A percentile compares a stretch with the other conserved stretches of the same genome.
These are phyloP conservation scores for Colletotrichum incanum DNA, from an alignment of 2,329 filamentous ascomycete genomes.

Conservation along the genomic window DNA sequence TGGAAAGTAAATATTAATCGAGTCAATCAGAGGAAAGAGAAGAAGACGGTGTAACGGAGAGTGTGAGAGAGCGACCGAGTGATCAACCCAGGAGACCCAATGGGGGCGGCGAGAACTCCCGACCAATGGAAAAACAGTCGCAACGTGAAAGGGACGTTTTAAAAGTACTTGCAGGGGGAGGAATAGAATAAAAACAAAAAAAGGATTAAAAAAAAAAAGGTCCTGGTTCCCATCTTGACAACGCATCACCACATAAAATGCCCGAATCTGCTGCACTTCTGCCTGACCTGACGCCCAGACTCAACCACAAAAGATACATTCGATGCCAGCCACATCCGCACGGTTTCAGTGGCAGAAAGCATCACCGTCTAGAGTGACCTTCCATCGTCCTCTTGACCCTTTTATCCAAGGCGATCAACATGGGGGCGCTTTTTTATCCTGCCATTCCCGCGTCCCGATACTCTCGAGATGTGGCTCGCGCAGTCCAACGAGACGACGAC, in stretches of 20 bases:
- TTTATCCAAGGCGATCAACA: conserved; percentile 27
- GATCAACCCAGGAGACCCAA: not conserved
- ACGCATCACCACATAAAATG: conserved; percentile 65
- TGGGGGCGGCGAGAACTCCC: conserved; percentile 3
- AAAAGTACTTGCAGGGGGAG: conserved; percentile 3
- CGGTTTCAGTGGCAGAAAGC: conserved; percentile 9
- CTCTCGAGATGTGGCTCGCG: conserved; percentile 18
- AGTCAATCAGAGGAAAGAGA: conserved; percentile 35
- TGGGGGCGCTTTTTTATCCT: conserved; percentile 21
- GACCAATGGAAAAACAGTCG: conserved; percentile 17
- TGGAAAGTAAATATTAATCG: conserved; percentile 17
- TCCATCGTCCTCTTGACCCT: not conserved
- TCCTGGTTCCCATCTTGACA: conserved; percentile 58
- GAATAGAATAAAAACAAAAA: conserved; percentile 25
- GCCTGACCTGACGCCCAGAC: conserved; percentile 57
- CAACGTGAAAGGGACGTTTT: conserved; percentile 8
- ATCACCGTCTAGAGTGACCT: conserved; percentile 8
- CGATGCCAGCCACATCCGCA: conserved; percentile 13
- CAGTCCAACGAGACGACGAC: conserved; percentile 41
- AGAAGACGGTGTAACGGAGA: conserved; percentile 5
- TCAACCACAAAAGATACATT: conserved; percentile 21
- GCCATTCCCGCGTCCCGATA: conserved; percentile 21
- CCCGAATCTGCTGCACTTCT: conserved; percentile 63
- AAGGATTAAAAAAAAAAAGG: conserved; percentile 30
- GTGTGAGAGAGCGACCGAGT: not conserved